Base-by-base conservation (phyloP, 2,329 filamentous ascomycete species). In the Penicillium sp. region DNA sequence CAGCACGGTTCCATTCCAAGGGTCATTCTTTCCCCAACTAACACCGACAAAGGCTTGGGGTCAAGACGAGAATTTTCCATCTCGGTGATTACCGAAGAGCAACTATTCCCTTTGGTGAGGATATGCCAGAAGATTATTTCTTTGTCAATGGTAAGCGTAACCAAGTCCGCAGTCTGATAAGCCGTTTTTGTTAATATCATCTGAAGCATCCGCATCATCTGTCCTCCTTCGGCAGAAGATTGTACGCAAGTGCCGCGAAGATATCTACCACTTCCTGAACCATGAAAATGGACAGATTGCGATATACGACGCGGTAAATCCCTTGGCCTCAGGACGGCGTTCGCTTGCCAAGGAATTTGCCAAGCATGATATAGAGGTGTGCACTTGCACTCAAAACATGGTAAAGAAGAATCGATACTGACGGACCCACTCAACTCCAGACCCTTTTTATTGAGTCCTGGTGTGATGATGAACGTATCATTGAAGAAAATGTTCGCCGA, bases 261-360 rank as follows among this genome's bases (percentile, higher is more conserved):
- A 98, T 63, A 96, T 98, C 48, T 95, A 96, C 64, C 85, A 86
- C 47, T 98, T 95, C 77, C 75, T 98, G 39, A 94, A 97, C 62
- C 87, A 96, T 58, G 93, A 97, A 64, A 97, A 97, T 60, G 93
- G 93, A 9, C 93, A 98, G 66, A 91, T 98, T 47, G 93, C 93
- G 47, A 97, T 98, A 51, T 98, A 97, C 66, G 93, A 98, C 70
- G 93, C 94, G 27, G 94, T 98, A 13, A 98, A 98, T 62, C 90
- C 91, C 4, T 84, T 93, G 18, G 84, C 88, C 18, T 83, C 80
- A 49, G 90, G 90, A 12, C 83, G 93, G 40, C 82, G 85, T 47
- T 86, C 89, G 9, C 75, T 98, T 13, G 90, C 90, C 4, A 95
- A 95, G 70, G 93, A 98, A 64, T 95, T 98, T 66, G 85, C 88